Evolutionary conservation across 306 rosid species (phyloP), one percentile per base, ranked within the genome.

Genomic region (Vigna unguiculata): DNA sequence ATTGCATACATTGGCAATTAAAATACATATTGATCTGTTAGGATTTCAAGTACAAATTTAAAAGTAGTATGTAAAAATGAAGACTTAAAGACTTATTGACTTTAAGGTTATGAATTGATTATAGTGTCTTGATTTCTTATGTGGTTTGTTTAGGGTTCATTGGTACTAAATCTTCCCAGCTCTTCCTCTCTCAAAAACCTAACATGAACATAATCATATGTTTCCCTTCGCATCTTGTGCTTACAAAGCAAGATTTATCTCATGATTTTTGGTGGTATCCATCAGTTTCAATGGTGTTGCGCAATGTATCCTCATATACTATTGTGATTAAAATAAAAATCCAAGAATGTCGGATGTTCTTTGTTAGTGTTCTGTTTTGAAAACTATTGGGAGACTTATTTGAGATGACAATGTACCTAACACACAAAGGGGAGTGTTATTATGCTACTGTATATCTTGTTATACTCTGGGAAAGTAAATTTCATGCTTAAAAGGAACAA

Each of bases 221-320:
- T 28, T 28, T 28, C 32, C 32, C 32, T 28, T 28, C 32, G 46
- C 48, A 51, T 57, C 34, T 68, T 59, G 21, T 7, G 19, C 43
- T 22, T 71, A 30, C 19, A 47, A 17, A 49, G 40, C 71, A 34
- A 65, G 13, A 46, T 46, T 24, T 0, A 4, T 58, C 61, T 21
- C 69, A 21, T 71, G 64, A 51, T 59, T 59, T 71, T 34, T 32
- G 34, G 60, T 66, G 70, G 25, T 34, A 34, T 46, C 15, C 19
- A 20, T 43, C 41, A 53, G 12, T 36, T 65, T 69, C 13, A 49
- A 8, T 22, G 48, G 40, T 19, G 13, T 46, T 22, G 69, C 14
- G 36, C 66, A 16, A 21, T 70, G 32, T 71, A 62, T 34, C 24
- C 72, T 9, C 43, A 16, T 41, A 20, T 17, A n/a, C 24, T 69